phyloP scores from a whole-genome alignment of 257 asterid species.

The Vinca minor region DNA sequence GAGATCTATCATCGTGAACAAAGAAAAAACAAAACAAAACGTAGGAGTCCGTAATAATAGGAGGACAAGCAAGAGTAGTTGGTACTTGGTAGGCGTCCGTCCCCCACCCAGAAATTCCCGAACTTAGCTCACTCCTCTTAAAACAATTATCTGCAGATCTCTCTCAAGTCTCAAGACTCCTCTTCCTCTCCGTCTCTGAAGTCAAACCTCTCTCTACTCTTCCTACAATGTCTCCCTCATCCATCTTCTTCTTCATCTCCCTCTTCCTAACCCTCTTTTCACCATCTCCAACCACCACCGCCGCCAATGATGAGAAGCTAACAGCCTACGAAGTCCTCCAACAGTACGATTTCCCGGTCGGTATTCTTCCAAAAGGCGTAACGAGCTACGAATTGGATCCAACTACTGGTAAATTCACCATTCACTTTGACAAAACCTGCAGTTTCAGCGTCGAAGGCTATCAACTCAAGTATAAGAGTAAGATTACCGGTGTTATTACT shows the following conservation, averaged over 20 bases:
- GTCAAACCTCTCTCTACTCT: background rate
- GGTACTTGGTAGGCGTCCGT: too few relatives aligned
- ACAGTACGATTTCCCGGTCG: slow-evolving; percentile 57
- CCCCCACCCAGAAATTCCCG: too few relatives aligned
- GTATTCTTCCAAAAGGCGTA: slow-evolving; percentile 69
- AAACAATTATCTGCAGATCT: background rate
- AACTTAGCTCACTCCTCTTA: too few relatives aligned
- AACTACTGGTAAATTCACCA: slow-evolving; percentile 63
- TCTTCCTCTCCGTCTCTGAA: background rate
- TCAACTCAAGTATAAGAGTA: slow-evolving; percentile 50
- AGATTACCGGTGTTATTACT: slow-evolving; percentile 50
- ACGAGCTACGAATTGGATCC: slow-evolving; percentile 50
- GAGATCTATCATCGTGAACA: too few relatives aligned
- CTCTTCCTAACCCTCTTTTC: slow-evolving; percentile 17
- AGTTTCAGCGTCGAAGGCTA: slow-evolving; percentile 47
- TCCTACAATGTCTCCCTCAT: slow-evolving; percentile 21
- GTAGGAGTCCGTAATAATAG: too few relatives aligned
- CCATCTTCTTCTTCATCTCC: slow-evolving; percentile 4
- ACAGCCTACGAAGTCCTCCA: slow-evolving; percentile 47
- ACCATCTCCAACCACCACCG: slow-evolving; percentile 15
- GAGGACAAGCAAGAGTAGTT: too few relatives aligned
- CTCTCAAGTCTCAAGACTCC: too few relatives aligned
- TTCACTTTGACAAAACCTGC: slow-evolving; percentile 41
- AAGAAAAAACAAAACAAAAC: too few relatives aligned
- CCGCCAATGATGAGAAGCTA: slow-evolving; percentile 17